These are phyloP conservation scores for Acacia confusa DNA, from an alignment of 306 rosid genomes.

Conservation along the genomic window DNA sequence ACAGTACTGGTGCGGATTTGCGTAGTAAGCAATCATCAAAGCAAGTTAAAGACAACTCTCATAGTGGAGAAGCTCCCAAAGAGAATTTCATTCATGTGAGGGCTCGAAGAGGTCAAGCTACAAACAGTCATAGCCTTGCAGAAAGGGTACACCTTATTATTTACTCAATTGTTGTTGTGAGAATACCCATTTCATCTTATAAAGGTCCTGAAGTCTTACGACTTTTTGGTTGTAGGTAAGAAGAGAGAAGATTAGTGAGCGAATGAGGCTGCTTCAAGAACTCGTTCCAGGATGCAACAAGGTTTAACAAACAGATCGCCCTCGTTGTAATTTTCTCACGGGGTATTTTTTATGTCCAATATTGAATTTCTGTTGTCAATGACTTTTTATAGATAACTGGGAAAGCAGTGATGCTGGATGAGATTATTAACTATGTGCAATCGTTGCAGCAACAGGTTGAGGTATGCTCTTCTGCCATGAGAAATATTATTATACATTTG, in stretches of 20 bases:
- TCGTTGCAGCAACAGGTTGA: conserved; percentile 90
- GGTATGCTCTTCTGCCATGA: conserved; percentile 47
- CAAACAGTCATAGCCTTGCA: conserved; percentile 93
- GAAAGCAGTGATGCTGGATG: conserved; percentile 89
- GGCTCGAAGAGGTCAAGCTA: conserved; percentile 90
- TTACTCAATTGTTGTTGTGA: not conserved
- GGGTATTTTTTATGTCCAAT: not conserved
- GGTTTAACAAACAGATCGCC: conserved; percentile 40
- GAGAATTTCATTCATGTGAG: conserved; percentile 77
- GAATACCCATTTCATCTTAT: not conserved
- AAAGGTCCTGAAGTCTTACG: not conserved
- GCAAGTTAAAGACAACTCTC: conserved; percentile 55
- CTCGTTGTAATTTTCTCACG: conserved; percentile 21
- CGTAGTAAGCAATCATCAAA: conserved; percentile 51
- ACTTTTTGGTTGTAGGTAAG: conserved; percentile 56
- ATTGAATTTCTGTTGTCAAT: conserved; percentile 6
- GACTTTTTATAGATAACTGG: conserved; percentile 64
- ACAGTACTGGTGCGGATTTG: conserved; percentile 34
- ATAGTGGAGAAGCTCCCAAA: conserved; percentile 61
- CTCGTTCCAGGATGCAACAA: conserved; percentile 88
- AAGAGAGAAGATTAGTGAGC: conserved; percentile 85
- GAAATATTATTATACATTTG: not conserved
- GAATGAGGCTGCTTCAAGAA: conserved; percentile 88
- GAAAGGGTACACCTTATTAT: conserved; percentile 65
- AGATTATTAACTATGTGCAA: conserved; percentile 85